Evolutionary conservation across 495 filamentous ascomycete species (phyloP), one percentile per base, ranked within the genome.

Genomic region (Trichoderma orchidacearum): DNA sequence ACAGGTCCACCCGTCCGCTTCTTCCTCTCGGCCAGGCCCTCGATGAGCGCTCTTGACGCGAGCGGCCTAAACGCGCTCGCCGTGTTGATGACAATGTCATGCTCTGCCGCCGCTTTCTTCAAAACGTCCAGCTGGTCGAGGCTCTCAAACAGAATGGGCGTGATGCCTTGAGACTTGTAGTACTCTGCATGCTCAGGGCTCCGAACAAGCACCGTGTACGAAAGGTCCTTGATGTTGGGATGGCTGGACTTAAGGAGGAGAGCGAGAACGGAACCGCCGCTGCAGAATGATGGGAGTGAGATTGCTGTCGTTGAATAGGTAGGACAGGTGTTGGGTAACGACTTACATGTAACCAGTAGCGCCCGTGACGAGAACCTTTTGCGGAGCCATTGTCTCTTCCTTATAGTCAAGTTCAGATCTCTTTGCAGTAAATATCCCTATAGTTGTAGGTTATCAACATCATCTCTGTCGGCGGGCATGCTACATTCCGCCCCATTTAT

Each of bases 11-110:
- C 63, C 0, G 66, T 68, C 5, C 30, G 18, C 7, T 62, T 65
- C 58, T 68, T 70, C 34, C 70, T 63, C 54, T 70, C 59, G 0
- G 55, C 65, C 13, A 75, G 63, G 9, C 72, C 74, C 1, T 59
- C 51, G 27, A 75, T 56, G 11, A 72, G 57, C 0, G 74, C 73
- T 34, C 56, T 59, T 1, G 65, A 63, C 7, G 63, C 64, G 1
- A 60, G 23, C 1, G 60, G 28, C 55, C 73, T 67, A 54, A 54
- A 70, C 11, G 67, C 69, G 7, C 59, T 11, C 6, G 71, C 69
- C 1, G 67, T 62, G 55, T 72, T 68, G 53, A 75, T 69, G 21
- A 77, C 67, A 28, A 75, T 48, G 41, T 75, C 72, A 55, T 73
- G 65, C 41, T 71, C 60, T 7, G 60, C 62, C 0, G 71, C 70